These are phyloP conservation scores for Trametes villosa DNA, from an alignment of 768 basidiomycete genomes.

Conservation along the genomic window DNA sequence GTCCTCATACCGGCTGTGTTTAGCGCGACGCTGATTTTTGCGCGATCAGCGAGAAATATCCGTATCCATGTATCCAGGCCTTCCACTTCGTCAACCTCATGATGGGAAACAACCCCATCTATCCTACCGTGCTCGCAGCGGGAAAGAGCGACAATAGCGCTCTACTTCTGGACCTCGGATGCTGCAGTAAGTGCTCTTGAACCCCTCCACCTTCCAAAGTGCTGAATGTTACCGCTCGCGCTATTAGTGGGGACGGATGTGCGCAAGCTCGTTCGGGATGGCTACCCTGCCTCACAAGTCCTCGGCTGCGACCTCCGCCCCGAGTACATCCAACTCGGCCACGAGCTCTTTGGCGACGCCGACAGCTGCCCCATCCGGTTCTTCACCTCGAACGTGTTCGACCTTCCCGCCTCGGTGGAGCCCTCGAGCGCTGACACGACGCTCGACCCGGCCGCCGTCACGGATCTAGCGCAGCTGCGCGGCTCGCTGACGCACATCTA, in stretches of 20 bases:
- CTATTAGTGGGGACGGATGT: constrained; percentile 39
- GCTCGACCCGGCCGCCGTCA: constrained; percentile 10
- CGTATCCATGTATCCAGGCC: constrained; percentile 39
- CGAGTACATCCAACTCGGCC: constrained; percentile 36
- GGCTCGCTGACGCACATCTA: constrained; percentile 36
- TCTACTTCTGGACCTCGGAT: constrained; percentile 38
- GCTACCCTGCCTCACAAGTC: constrained; percentile 35
- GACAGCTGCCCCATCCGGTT: constrained; percentile 33
- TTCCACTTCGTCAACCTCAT: constrained; percentile 38
- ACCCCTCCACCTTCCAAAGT: background rate
- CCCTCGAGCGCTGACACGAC: background rate
- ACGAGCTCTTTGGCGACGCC: constrained; percentile 34
- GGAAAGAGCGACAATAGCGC: constrained; percentile 28
- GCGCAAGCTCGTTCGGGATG: constrained; percentile 38
- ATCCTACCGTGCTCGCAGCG: constrained; percentile 30
- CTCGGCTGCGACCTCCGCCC: constrained; percentile 36
- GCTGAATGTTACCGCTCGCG: background rate
- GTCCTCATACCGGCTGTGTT: background rate
- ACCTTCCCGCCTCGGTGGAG: constrained; percentile 15
- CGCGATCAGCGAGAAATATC: constrained; percentile 29
- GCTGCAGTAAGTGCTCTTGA: constrained; percentile 35
- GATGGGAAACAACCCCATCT: constrained; percentile 34
- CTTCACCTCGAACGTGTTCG: constrained; percentile 37
- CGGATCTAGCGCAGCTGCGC: constrained; percentile 29
- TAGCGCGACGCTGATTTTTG: background rate